Percentiles rank a stretch among this genome's conserved stretches.
Evolutionary conservation across 2,329 filamentous ascomycete genomes (phyloP).

Genomic region (Aspergillus persii): DNA sequence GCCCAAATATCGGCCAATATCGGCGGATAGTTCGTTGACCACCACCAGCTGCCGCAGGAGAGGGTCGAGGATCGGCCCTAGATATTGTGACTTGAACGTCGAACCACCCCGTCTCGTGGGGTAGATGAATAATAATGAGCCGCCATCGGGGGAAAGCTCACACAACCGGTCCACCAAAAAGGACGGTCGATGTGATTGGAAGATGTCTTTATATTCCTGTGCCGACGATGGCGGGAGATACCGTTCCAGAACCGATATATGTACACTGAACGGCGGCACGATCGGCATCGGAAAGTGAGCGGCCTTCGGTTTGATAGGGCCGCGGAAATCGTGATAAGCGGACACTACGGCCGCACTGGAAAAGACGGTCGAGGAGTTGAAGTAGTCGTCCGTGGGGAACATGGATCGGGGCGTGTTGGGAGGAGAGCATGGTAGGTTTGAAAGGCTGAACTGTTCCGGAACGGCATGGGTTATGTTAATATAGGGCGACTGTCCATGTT

Average conservation of each 20-base stretch:
- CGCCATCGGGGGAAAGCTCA: constrained; percentile 57
- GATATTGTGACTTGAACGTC: constrained; percentile 59
- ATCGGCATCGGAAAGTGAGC: constrained; percentile 55
- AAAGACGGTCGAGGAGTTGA: constrained; percentile 58
- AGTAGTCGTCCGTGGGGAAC: constrained; percentile 58
- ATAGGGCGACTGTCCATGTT: constrained; percentile 53
- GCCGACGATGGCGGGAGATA: constrained; percentile 62
- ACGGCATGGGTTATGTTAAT: constrained; percentile 65
- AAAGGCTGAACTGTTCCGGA: constrained; percentile 60
- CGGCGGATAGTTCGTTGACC: constrained; percentile 57
- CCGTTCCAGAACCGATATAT: constrained; percentile 61
- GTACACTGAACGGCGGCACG: constrained; percentile 59
- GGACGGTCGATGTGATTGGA: constrained; percentile 54
- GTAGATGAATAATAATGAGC: constrained; percentile 62
- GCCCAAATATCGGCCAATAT: constrained; percentile 55
- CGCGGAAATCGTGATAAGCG: constrained; percentile 56
- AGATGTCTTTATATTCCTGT: constrained; percentile 60
- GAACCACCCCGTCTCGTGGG: constrained; percentile 57
- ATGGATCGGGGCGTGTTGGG: constrained; percentile 54
- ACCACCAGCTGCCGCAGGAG: constrained; percentile 59
- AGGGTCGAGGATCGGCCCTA: constrained; percentile 61
- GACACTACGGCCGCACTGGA: constrained; percentile 60
- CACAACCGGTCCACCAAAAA: constrained; percentile 60
- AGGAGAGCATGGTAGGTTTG: constrained; percentile 62
- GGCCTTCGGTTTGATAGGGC: constrained; percentile 40